Conservation (phyloP, 2,329 filamentous ascomycete species). For the Knoxdaviesia proteae region DNA sequence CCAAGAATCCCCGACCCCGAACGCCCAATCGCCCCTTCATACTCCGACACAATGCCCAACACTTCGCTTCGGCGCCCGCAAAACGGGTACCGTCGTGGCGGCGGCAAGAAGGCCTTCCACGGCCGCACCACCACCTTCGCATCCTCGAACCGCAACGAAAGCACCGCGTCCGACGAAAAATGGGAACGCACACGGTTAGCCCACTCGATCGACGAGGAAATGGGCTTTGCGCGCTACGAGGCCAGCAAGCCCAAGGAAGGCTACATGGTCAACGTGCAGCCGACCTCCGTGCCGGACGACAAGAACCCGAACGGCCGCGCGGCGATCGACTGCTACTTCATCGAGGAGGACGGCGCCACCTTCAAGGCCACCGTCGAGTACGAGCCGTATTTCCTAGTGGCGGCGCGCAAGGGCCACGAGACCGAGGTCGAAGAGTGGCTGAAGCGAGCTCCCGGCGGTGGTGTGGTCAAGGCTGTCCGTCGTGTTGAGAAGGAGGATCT, state of each 20-base stretch:
- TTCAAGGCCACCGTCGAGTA: slow-evolving; percentile 97
- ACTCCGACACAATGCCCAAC: slow-evolving; percentile 31
- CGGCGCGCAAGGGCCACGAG: slow-evolving; percentile 72
- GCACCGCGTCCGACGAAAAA: slow-evolving; percentile 81
- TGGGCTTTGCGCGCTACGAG: slow-evolving; percentile 88
- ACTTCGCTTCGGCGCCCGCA: slow-evolving; percentile 37
- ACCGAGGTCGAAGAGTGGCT: slow-evolving; percentile 93
- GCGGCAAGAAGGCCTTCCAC: slow-evolving; percentile 48
- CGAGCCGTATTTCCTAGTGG: slow-evolving; percentile 88
- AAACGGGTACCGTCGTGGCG: slow-evolving; percentile 49
- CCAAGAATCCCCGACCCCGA: slow-evolving; percentile 3
- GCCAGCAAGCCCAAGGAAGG: slow-evolving; percentile 62
- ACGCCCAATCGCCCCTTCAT: slow-evolving; percentile 4
- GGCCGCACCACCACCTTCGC: slow-evolving; percentile 61
- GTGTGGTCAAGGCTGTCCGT: slow-evolving; percentile 58
- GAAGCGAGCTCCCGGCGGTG: slow-evolving; percentile 55
- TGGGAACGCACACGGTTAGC: slow-evolving; percentile 68
- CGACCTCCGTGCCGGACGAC: slow-evolving; percentile 71
- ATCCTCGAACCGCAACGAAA: slow-evolving; percentile 58
- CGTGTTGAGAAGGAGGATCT: slow-evolving; percentile 83
- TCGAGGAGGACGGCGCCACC: slow-evolving; percentile 54
- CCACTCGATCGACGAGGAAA: slow-evolving; percentile 77
- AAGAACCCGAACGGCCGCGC: slow-evolving; percentile 67
- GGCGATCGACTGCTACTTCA: slow-evolving; percentile 92
- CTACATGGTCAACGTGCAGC: slow-evolving; percentile 91